These are phyloP conservation scores for Pyricularia sp. DNA, from an alignment of 2,329 filamentous ascomycete genomes.

Conservation along the genomic window DNA sequence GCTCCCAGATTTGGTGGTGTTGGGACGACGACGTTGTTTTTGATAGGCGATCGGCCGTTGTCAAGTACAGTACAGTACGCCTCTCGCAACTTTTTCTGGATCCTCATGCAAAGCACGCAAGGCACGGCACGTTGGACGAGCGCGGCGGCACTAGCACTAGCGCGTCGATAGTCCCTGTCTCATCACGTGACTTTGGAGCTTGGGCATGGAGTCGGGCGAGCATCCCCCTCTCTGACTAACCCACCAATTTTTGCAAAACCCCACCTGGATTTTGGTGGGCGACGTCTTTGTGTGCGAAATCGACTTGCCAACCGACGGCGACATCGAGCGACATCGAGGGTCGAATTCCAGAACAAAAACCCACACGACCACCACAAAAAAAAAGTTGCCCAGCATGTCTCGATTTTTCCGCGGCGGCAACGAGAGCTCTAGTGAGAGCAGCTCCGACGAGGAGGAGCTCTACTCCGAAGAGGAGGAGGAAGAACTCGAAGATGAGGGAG, in stretches of 20 bases:
- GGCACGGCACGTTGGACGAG: not conserved
- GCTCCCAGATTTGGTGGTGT: not conserved
- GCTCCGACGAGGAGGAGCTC: constrained; percentile 93
- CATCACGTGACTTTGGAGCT: not conserved
- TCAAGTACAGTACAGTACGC: not conserved
- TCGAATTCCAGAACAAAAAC: not conserved
- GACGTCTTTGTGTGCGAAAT: not conserved
- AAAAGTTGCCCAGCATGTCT: constrained; percentile 58
- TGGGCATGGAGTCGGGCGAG: not conserved
- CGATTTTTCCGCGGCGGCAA: constrained; percentile 89
- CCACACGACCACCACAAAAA: not conserved
- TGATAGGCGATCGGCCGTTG: not conserved
- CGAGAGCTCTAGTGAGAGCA: constrained; percentile 92
- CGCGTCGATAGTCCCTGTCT: not conserved
- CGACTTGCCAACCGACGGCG: not conserved
- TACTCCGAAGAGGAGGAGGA: constrained; percentile 67
- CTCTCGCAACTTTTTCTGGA: not conserved
- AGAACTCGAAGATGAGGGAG: constrained; percentile 43
- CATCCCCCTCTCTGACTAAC: constrained; percentile 1
- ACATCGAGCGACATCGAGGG: constrained; percentile 1
- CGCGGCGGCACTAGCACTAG: not conserved
- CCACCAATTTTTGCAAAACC: constrained; percentile 2
- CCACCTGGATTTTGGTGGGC: not conserved
- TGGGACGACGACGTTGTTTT: not conserved
- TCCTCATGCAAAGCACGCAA: not conserved